phyloP scores from a whole-genome alignment of 2,329 filamentous ascomycete genomes.

The Monascus ruber region DNA sequence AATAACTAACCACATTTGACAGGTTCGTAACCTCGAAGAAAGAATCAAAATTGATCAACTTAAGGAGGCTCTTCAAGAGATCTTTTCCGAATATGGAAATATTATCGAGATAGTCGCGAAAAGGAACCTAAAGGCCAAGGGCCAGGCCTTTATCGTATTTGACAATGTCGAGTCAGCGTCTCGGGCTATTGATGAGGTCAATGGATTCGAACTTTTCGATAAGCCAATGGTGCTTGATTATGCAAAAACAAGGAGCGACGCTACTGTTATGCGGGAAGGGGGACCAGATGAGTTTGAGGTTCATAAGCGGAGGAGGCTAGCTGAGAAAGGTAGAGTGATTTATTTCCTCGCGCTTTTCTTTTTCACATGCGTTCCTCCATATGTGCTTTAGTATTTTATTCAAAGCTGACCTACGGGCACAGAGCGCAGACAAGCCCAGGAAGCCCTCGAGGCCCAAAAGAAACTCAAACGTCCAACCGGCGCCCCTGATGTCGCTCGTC shows the following conservation, averaged over 20 bases:
- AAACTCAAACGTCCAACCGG: slow-evolving; percentile 56
- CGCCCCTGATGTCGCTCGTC: slow-evolving; percentile 40
- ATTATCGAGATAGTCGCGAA: slow-evolving; percentile 80
- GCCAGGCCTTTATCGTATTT: slow-evolving; percentile 91
- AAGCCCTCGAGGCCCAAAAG: slow-evolving; percentile 67
- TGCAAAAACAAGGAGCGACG: slow-evolving; percentile 76
- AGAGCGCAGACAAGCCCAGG: slow-evolving; percentile 71
- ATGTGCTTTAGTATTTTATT: not conserved
- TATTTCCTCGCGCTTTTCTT: slow-evolving; percentile 1
- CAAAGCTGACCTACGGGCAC: slow-evolving; percentile 1
- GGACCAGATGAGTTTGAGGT: slow-evolving; percentile 70
- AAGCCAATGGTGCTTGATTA: slow-evolving; percentile 80
- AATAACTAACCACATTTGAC: not conserved
- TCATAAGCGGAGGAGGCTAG: slow-evolving; percentile 72
- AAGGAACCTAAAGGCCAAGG: slow-evolving; percentile 81
- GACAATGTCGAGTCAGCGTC: slow-evolving; percentile 67
- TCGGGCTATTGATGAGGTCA: slow-evolving; percentile 73
- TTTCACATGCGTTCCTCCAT: not conserved
- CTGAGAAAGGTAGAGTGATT: slow-evolving; percentile 64
- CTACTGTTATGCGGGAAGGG: slow-evolving; percentile 65
- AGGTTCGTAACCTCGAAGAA: slow-evolving; percentile 80
- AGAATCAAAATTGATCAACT: slow-evolving; percentile 71
- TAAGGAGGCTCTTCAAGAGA: slow-evolving; percentile 57
- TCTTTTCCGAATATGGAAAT: slow-evolving; percentile 83
- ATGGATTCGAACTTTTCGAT: slow-evolving; percentile 86